phyloP scores from a whole-genome alignment of 306 rosid genomes.

The Leucaena leucocephala region DNA sequence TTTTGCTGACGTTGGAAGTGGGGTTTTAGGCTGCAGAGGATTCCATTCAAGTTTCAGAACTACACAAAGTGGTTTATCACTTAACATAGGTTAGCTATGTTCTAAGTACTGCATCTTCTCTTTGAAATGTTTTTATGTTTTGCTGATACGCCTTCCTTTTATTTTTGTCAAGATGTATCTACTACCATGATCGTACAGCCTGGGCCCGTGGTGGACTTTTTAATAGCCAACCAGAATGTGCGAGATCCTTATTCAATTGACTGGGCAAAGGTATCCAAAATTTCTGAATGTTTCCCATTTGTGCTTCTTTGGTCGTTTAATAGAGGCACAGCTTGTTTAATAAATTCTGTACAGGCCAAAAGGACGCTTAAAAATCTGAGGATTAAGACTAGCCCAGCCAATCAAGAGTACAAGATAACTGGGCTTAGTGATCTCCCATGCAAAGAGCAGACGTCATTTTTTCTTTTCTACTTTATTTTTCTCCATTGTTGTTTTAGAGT shows the following conservation, averaged over 20 bases:
- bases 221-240: conserved; percentile 77
- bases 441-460: conserved; percentile 61
- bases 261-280: conserved; percentile 75
- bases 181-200: conserved; percentile 89
- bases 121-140: neutral
- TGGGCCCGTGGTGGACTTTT: conserved; percentile 92
- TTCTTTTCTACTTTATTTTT: neutral
- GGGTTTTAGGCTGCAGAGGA: conserved; percentile 89
- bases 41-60: conserved; percentile 94
- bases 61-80: conserved; percentile 81
- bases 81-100: conserved; percentile 65
- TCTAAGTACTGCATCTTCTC: neutral
- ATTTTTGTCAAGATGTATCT: conserved; percentile 65
- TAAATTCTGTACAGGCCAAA: conserved; percentile 66
- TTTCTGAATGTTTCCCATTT: neutral
- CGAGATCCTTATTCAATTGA: conserved; percentile 69
- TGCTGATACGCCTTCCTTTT: neutral
- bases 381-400: conserved; percentile 68
- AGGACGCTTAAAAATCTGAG: conserved; percentile 78
- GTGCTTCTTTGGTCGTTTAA: neutral
- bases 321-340: neutral
- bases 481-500: neutral
- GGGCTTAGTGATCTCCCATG: conserved; percentile 85
- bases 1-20: conserved; percentile 82
- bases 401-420: conserved; percentile 78